A percentile compares a stretch with the other conserved stretches of the same genome.
phyloP scores from a whole-genome alignment of 2,329 filamentous ascomycete genomes.

The Pseudogymnoascus sp. region DNA sequence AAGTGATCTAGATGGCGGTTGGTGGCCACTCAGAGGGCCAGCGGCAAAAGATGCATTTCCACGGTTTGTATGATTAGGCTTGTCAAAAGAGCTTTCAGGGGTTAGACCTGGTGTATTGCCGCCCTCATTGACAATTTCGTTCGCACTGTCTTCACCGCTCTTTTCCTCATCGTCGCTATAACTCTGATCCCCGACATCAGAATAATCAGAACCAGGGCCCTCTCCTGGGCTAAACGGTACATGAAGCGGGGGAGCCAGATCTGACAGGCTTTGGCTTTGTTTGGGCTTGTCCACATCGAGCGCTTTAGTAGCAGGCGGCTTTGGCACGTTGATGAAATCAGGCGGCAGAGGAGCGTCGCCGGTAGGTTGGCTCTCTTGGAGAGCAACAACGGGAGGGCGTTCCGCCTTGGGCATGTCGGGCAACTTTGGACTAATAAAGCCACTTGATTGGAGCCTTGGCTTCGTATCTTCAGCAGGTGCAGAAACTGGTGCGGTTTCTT shows the following conservation, averaged over 20 bases:
- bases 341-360: conserved; percentile 33
- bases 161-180: conserved; percentile 41
- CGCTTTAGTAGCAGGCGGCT: conserved; percentile 23
- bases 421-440: not conserved
- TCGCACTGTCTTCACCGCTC: conserved; percentile 57
- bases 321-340: conserved; percentile 30
- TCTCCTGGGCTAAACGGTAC: conserved; percentile 28
- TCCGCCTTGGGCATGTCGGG: not conserved
- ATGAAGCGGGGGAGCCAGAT: conserved; percentile 23
- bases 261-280: conserved; percentile 11
- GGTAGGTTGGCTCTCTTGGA: not conserved
- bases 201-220: conserved; percentile 14
- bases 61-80: conserved; percentile 34
- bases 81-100: conserved; percentile 52
- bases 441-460: not conserved
- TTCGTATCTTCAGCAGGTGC: not conserved
- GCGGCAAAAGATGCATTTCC: conserved; percentile 34
- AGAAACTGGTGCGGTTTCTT: not conserved
- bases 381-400: not conserved
- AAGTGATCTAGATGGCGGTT: conserved; percentile 34
- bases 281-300: conserved; percentile 16
- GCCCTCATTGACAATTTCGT: conserved; percentile 49
- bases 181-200: conserved; percentile 31
- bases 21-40: conserved; percentile 24
- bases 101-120: conserved; percentile 45